Percentiles rank a stretch among this genome's conserved stretches.
Conservation (phyloP, 495 filamentous ascomycete genomes). For the Melanomma pulvis-pyrius region DNA sequence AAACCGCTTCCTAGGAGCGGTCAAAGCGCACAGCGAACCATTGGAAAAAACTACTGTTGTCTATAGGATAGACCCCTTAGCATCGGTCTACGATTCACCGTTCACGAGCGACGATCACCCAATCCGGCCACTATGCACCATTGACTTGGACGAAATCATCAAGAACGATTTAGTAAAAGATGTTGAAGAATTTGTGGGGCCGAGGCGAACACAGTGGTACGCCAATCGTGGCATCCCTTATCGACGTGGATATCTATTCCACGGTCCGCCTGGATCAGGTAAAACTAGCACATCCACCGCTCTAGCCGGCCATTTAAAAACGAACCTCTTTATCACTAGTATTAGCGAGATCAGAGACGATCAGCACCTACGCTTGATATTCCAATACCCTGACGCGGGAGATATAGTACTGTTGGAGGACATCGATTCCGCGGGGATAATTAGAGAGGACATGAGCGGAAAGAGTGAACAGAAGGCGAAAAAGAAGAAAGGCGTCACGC, state of each 20-base stretch:
- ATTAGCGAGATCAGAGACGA: constrained; percentile 39
- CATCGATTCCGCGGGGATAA: constrained; percentile 62
- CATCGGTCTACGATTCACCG: too few relatives aligned
- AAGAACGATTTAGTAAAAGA: constrained; percentile 35
- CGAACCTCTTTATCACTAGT: constrained; percentile 66
- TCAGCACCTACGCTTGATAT: background rate
- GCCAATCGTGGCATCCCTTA: constrained; percentile 48
- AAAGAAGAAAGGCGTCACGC: constrained; percentile 49
- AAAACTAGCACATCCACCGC: constrained; percentile 67
- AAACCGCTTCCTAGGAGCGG: too few relatives aligned
- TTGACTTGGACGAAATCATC: constrained; percentile 23
- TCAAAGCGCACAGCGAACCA: too few relatives aligned
- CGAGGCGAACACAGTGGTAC: constrained; percentile 44
- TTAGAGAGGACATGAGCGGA: constrained; percentile 43
- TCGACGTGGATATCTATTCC: constrained; percentile 50
- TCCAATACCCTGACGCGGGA: constrained; percentile 40
- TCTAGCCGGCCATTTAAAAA: constrained; percentile 64
- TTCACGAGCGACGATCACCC: too few relatives aligned
- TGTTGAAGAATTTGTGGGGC: constrained; percentile 40
- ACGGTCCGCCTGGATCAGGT: constrained; percentile 71
- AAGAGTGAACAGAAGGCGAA: too few relatives aligned
- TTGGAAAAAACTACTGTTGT: too few relatives aligned
- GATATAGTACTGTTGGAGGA: constrained; percentile 71
- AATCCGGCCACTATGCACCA: constrained; percentile 8
- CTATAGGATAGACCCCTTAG: too few relatives aligned